phyloP scores from a whole-genome alignment of 805 yeast species.

The Starmerella gropengiesseri region DNA sequence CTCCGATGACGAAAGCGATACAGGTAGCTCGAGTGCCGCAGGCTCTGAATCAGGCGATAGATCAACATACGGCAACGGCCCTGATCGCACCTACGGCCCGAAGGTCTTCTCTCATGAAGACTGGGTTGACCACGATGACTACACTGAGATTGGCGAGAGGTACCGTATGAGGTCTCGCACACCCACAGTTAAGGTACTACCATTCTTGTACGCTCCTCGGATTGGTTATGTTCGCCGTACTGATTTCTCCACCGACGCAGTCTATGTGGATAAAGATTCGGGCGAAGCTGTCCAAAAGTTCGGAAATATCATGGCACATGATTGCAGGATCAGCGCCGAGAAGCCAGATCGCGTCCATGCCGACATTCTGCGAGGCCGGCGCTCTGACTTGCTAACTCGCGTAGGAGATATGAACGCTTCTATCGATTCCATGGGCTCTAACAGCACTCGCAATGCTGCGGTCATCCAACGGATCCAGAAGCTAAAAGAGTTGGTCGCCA shows the following conservation, averaged over 20 bases:
- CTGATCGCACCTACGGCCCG: conserved; percentile 13
- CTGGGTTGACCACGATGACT: conserved; percentile 75
- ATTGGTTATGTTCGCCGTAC: conserved; percentile 62
- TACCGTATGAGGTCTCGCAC: conserved; percentile 14
- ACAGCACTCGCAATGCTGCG: conserved; percentile 9
- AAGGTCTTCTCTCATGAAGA: conserved; percentile 18
- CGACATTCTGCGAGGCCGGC: conserved; percentile 25
- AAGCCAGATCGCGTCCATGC: conserved; percentile 26
- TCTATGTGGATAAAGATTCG: conserved; percentile 23
- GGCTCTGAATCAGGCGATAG: conserved; percentile 3
- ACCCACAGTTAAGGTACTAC: conserved; percentile 40
- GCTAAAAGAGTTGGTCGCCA: conserved; percentile 6
- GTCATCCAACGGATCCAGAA: conserved; percentile 5
- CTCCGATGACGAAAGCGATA: conserved; percentile 31
- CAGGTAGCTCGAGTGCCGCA: conserved; percentile 2
- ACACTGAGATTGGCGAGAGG: conserved; percentile 47
- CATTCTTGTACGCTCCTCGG: conserved; percentile 56
- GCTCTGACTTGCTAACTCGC: conserved; percentile 26
- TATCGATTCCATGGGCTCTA: conserved; percentile 25
- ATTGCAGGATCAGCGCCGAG: conserved; percentile 40
- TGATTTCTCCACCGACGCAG: conserved; percentile 34
- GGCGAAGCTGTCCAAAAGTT: conserved; percentile 35
- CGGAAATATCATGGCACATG: conserved; percentile 47
- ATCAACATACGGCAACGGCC: conserved; percentile 3
- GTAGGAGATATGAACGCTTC: conserved; percentile 28